Conservation (phyloP, 352 stramenopile species). For the Pythium coloratum region DNA sequence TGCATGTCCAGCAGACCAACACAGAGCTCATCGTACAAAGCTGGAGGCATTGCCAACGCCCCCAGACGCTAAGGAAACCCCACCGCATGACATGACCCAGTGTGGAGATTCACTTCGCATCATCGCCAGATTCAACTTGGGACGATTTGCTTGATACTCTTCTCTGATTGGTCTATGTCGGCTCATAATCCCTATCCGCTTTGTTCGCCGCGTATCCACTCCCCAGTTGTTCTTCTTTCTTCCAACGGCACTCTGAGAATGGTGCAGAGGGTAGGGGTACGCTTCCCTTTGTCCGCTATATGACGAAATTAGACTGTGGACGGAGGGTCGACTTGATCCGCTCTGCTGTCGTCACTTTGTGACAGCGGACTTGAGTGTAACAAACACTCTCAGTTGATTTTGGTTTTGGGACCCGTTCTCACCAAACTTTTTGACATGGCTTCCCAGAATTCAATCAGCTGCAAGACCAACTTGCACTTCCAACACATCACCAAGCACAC, state of each 20-base stretch:
- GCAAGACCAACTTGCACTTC: constrained; percentile 22
- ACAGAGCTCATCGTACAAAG: not conserved
- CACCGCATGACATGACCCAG: constrained; percentile 28
- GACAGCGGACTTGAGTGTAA: constrained; percentile 6
- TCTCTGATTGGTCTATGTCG: constrained; percentile 20
- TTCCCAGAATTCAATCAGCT: constrained; percentile 14
- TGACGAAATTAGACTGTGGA: constrained; percentile 23
- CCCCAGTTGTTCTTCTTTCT: constrained; percentile 4
- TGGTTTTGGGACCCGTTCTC: not conserved
- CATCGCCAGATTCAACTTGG: constrained; percentile 32
- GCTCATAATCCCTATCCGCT: constrained; percentile 9
- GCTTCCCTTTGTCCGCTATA: not conserved
- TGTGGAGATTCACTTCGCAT: constrained; percentile 27
- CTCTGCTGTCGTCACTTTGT: constrained; percentile 9
- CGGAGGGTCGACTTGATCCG: constrained; percentile 7
- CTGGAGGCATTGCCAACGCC: not conserved
- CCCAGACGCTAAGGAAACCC: not conserved
- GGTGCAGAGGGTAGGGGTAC: constrained; percentile 7
- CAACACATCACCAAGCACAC: not conserved
- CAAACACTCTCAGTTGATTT: constrained; percentile 12
- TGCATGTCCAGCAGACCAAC: not conserved
- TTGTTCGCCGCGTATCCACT: constrained; percentile 1
- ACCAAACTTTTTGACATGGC: not conserved
- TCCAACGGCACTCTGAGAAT: constrained; percentile 7
- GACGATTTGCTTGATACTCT: constrained; percentile 3